Evolutionary conservation across 257 asterid genomes (phyloP).

Genomic region (Mentha longifolia): DNA sequence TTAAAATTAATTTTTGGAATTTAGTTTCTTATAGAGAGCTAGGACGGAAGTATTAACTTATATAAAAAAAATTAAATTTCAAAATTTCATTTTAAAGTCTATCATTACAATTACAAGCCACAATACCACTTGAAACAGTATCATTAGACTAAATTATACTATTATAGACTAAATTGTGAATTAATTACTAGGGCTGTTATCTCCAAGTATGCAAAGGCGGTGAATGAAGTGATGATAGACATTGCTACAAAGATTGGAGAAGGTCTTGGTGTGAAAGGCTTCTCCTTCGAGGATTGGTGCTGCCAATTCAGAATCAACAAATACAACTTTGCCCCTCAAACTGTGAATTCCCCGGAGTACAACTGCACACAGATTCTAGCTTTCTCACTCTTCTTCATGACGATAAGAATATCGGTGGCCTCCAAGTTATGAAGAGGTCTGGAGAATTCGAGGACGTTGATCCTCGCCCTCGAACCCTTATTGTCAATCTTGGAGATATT

Average conservation of each 20-base stretch:
- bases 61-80: too few relatives aligned
- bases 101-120: too few relatives aligned
- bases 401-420: conserved; percentile 69
- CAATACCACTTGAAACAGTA: too few relatives aligned
- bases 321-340: conserved; percentile 55
- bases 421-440: conserved; percentile 56
- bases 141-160: too few relatives aligned
- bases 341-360: conserved; percentile 58
- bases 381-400: conserved; percentile 75
- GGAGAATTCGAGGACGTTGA: conserved; percentile 59
- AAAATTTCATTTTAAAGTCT: too few relatives aligned
- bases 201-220: conserved; percentile 59
- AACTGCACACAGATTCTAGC: conserved; percentile 70
- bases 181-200: conserved; percentile 48
- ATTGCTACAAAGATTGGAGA: conserved; percentile 45
- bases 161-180: too few relatives aligned
- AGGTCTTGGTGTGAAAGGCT: conserved; percentile 49
- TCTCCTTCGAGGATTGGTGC: conserved; percentile 57
- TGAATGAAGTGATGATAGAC: conserved; percentile 46
- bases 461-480: conserved; percentile 64
- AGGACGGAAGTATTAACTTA: too few relatives aligned
- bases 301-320: conserved; percentile 75
- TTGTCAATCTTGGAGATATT: conserved; percentile 70
- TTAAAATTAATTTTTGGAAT: too few relatives aligned
- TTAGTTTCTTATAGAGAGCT: too few relatives aligned